Evolutionary conservation across 2,329 filamentous ascomycete species (phyloP), one percentile per base, ranked within the genome.

Genomic region (Nemania sp.): DNA sequence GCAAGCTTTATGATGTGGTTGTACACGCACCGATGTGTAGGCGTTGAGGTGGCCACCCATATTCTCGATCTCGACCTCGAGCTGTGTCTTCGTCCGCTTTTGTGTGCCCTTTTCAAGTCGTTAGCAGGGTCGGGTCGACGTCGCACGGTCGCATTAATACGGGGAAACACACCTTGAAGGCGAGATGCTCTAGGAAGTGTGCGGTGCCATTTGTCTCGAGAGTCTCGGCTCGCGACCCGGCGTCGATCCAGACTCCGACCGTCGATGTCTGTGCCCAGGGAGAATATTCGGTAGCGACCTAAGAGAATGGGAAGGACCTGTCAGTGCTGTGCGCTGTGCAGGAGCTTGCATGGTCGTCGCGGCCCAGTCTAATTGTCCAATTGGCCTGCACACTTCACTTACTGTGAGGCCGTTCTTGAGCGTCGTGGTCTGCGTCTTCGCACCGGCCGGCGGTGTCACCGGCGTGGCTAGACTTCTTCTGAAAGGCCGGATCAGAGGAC

Each of bases 21-120:
- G 59, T 64, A 64, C 41, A 77, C 88, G 71, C 86, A 97, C 92
- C 81, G 93, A 97, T 69, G 94, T 99, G 82, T 99, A 99, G 74
- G 94, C 94, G 78, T 99, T 99, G 69, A 99, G 84, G 80, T 99
- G 94, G 63, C 91, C 94, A 75, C 94, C 94, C 90, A 99, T 97
- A 81, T 99, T 99, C 84, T 99, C 94, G 72, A 99, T 97, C 82
- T 99, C 94, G 63, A 99, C 87, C 81, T 99, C 94, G 73, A 99
- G 83, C 80, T 99, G 94, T 74, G 95, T 89, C 78, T 99, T 94
- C 63, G 89, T 91, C 77, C 94, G 86, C 81, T 89, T 96, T 76
- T 89, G 83, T 66, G 94, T 99, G 68, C 94, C 94, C 92, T 92
- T 60, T n/a, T 42, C 20, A 48, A 28, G 33, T 22, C 23, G 33